Evolutionary conservation across 345 rosid species (phyloP), one percentile per base, ranked within the genome.

Genomic region (Hypericum perforatum): DNA sequence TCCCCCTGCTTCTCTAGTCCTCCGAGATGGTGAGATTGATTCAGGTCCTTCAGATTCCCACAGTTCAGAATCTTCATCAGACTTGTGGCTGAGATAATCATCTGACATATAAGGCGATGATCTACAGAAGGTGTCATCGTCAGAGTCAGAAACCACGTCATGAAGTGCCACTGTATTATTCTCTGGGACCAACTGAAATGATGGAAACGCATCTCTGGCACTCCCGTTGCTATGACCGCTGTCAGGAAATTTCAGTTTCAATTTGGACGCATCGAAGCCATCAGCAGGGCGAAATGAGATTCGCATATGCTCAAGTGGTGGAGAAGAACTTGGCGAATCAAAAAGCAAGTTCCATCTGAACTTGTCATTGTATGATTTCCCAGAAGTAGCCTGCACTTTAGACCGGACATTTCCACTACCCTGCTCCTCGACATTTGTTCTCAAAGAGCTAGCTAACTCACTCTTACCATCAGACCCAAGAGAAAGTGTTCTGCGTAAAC

Each of bases 151-250:
- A 77, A 67, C 75, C 58, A 29, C 43, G 11, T 63, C 69, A 37
- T 39, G 74, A 56, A 60, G 39, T 22, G 69, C 55, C 53, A 68
- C 42, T 58, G 69, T 62, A 71, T 79, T 62, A 71, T 79, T 51
- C 61, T 77, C 86, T 11, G 96, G 95, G 41, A 92, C 92, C 79
- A 92, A 68, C 65, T 87, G 98, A 71, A 92, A 92, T 4, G 95
- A 76, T 57, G 94, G 71, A 68, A 92, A 92, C 54, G 67, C 62
- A 63, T 82, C 79, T 51, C 70, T 63, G 61, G 37, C 12, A 49
- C 70, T 74, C 57, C 71, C 80, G 36, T 59, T 68, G 52, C 40
- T 22, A 32, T 55, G 66, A 49, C 56, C 63, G 22, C 70, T 85
- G 56, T 77, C 72, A 53, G 98, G 84, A 70, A 82, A 74, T 68